Evolutionary conservation across 2,329 filamentous ascomycete species (phyloP), one percentile per base, ranked within the genome.

Genomic region (Penicillium thymicola): DNA sequence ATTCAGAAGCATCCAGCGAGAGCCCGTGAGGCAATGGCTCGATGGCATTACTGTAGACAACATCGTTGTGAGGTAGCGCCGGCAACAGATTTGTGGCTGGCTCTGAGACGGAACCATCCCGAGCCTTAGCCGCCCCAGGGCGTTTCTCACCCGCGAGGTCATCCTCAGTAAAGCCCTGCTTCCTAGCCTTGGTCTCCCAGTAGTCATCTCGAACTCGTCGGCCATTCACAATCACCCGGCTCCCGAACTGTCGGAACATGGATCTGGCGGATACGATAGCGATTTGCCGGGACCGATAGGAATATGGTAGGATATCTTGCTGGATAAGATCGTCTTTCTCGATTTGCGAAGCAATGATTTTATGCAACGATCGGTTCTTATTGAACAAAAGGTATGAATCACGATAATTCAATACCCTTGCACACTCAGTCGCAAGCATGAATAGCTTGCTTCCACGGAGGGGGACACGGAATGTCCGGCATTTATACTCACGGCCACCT

Each of bases 331-430:
- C 92, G 73, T 99, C 94, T 80, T 99, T 99, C 73, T 99, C 94
- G 28, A 88, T 81, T 72, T 97, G 93, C 60, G 89, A 95, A 55
- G 93, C 93, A 67, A 99, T 99, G 70, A 99, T 99, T 77, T 99
- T 99, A 81, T 85, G 96, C 9, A 99, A 80, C 2, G 94, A 97
- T 63, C 93, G 84, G 74, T 99, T 97, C 79, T 97, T 97, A 82
- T 97, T 97, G 80, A 99, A 99, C 16, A 99, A 80, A 36, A 99
- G 81, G 73, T 99, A 99, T n/a, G 92, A 97, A 74, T 99, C 94
- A 59, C 94, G 85, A 73, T 99, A 99, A 45, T 92, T 90, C 23
- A 97, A 81, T 4, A 97, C 92, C 64, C 94, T 86, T 25, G 94
- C 94, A 72, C 94, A 97, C 76, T 99, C 94, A 16, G 94, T 99